Conservation (phyloP, 2,329 filamentous ascomycete species). For the Phaeosphaeria sp. region DNA sequence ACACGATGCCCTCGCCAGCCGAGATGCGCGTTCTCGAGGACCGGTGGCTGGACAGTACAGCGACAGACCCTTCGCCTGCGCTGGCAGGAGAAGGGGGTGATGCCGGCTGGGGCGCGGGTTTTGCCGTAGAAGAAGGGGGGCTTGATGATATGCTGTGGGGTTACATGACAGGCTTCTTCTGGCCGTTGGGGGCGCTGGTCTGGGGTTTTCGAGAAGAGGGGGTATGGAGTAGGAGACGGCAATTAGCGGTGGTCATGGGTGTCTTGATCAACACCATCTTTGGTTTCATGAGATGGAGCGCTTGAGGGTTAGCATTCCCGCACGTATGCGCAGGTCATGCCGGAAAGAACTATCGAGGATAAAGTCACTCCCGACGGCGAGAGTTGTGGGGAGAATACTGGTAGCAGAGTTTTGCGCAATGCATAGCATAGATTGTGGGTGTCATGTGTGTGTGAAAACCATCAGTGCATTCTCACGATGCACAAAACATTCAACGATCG, state of each 20-base stretch:
- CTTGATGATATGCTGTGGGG: slow-evolving; percentile 88
- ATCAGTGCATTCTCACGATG: neutral
- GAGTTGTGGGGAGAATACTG: neutral
- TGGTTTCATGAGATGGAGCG: slow-evolving; percentile 69
- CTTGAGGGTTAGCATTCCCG: slow-evolving; percentile 22
- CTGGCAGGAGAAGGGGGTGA: slow-evolving; percentile 44
- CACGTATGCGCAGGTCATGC: neutral
- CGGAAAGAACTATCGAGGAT: neutral
- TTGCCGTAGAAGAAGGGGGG: slow-evolving; percentile 64
- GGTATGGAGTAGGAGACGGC: slow-evolving; percentile 82
- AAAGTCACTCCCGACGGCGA: neutral
- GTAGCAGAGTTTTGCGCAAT: neutral
- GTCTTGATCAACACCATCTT: slow-evolving; percentile 80
- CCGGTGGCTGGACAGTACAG: slow-evolving; percentile 79
- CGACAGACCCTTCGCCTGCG: slow-evolving; percentile 52
- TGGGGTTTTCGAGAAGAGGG: slow-evolving; percentile 89
- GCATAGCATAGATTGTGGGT: neutral
- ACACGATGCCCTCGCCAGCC: slow-evolving; percentile 83
- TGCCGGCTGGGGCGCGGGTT: slow-evolving; percentile 57
- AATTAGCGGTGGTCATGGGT: slow-evolving; percentile 85
- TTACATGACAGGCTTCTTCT: slow-evolving; percentile 92
- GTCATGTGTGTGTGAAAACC: neutral
- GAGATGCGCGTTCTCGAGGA: slow-evolving; percentile 83
- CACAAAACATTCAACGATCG: neutral
- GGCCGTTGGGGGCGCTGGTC: slow-evolving; percentile 83